Evolutionary conservation across 352 stramenopile genomes (phyloP).

Genomic region (Globisporangium cystogenes): DNA sequence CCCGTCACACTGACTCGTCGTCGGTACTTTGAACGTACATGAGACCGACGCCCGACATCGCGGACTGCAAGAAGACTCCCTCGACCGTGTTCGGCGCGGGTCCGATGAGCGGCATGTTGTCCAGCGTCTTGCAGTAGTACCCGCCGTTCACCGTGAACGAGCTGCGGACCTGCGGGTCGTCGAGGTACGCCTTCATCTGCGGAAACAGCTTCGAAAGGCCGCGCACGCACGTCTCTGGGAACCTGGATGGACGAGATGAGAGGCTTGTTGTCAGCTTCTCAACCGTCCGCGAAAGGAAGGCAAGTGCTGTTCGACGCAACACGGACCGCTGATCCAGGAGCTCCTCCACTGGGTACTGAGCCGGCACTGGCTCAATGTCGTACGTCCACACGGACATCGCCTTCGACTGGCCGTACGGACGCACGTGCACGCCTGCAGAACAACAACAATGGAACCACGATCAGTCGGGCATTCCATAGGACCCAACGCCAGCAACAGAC

Average conservation of each 20-base stretch:
- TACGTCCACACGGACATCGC: constrained; percentile 80
- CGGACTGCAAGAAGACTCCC: constrained; percentile 62
- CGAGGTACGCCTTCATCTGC: constrained; percentile 55
- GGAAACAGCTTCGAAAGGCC: constrained; percentile 55
- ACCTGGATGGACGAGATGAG: constrained; percentile 21
- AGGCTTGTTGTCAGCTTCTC: no score
- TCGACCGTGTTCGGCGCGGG: constrained; percentile 48
- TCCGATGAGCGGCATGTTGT: constrained; percentile 72
- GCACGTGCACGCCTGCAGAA: constrained; percentile 50
- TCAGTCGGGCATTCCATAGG: no score
- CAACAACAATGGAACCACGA: background rate
- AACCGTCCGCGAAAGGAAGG: background rate
- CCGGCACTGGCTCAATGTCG: constrained; percentile 53
- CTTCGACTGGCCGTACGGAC: constrained; percentile 50
- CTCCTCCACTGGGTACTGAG: constrained; percentile 62
- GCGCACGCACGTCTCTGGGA: constrained; percentile 61
- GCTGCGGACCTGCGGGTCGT: constrained; percentile 41
- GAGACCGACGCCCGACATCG: constrained; percentile 66
- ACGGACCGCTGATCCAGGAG: constrained; percentile 45
- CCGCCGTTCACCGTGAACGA: constrained; percentile 69
- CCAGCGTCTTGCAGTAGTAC: constrained; percentile 79
- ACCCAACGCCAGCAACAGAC: background rate
- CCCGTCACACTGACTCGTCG: background rate
- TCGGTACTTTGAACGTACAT: constrained; percentile 28
- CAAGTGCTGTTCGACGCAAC: background rate